Evolutionary conservation across 768 basidiomycete species (phyloP), one percentile per base, ranked within the genome.

Genomic region (Paxillus ammoniavirescens): DNA sequence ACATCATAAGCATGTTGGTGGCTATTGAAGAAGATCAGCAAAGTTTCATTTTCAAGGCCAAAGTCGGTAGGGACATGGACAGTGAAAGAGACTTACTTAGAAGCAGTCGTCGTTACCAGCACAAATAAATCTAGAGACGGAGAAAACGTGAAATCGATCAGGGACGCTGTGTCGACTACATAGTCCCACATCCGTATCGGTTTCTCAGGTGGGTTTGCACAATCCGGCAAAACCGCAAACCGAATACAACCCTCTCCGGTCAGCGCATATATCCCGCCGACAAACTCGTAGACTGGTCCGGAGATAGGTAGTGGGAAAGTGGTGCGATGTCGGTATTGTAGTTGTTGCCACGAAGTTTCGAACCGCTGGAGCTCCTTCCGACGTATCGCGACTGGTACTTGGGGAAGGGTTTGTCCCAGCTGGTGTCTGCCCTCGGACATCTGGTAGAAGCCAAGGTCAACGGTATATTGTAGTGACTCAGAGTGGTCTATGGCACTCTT

Each of bases 81-180:
- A 42, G 45, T 7, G 10, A 23, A 40, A 44, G 26, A 50, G n/a
- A 65, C 78, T 55, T 61, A 81, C 80, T 72, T 68, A 21, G 66
- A 60, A 36, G 75, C 68, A 0, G 77, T 71, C 10, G 77, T 65
- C 3, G 75, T 70, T 14, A 82, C 75, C 12, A 83, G 73, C 12
- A 80, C 77, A 14, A 82, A 68, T 4, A 84, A 62, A 63, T 83
- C 79, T 64, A 81, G 79, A 5, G 74, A 69, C 10, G 79, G 80
- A 65, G 81, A 80, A 75, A 83, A 81, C 1, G 81, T 81, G 47
- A 83, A 82, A 56, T 84, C 81, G 23, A 80, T 72, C 52, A 81
- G 74, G 42, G 67, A 72, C 18, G 77, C 48, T 36, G 75, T 73
- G 12, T 63, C 66, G 67, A 79, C 76, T 23, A 64, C 45, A 55